Evolutionary conservation across 768 basidiomycete genomes (phyloP), one percentile per base, ranked within the genome.

Genomic region (Fistulinella prunicolor): DNA sequence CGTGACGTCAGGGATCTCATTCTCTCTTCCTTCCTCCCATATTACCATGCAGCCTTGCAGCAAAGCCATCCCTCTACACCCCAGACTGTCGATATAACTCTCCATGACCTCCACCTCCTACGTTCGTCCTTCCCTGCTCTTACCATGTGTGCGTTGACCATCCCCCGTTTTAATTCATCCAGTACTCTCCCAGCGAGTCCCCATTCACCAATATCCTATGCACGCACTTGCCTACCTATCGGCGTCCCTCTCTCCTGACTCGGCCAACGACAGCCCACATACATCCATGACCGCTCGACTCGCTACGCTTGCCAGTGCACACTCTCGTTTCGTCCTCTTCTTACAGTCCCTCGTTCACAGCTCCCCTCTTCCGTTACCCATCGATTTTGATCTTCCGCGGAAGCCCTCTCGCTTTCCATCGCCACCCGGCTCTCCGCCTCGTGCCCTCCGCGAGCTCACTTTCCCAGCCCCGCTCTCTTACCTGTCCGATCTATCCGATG

Each of bases 381-480:
- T 70, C 13, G 81, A 82, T 46, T 66, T 66, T 13, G 77, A 79
- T 41, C 64, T 55, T 35, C 63, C 72, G 5, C 63, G 64, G 5
- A 67, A 56, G 10, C 45, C 57, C 19, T 49, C 43, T 47, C 62
- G 48, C 19, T 47, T 57, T 21, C 46, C 55, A 12, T 56, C 38
- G 0, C 56, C 59, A 2, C 41, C 57, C 39, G 48, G 52, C 26
- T 56, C 59, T 1, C 61, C 65, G 49, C 63, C 62, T 59, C 61
- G 65, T 49, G 64, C 51, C 32, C 62, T 71, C 32, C 72, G 82
- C 38, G 81, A 87, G 53, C 75, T 91, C 47, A 79, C 76, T 9
- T 89, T 90, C 63, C 89, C 89, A 20, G 79, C 85, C 6, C 89
- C 89, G 0, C 72, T 91, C 5, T 83, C 83, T 13, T 80, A 77